These are phyloP conservation scores for Penicillium expansum DNA, from an alignment of 2,329 filamentous ascomycete genomes.

Conservation along the genomic window DNA sequence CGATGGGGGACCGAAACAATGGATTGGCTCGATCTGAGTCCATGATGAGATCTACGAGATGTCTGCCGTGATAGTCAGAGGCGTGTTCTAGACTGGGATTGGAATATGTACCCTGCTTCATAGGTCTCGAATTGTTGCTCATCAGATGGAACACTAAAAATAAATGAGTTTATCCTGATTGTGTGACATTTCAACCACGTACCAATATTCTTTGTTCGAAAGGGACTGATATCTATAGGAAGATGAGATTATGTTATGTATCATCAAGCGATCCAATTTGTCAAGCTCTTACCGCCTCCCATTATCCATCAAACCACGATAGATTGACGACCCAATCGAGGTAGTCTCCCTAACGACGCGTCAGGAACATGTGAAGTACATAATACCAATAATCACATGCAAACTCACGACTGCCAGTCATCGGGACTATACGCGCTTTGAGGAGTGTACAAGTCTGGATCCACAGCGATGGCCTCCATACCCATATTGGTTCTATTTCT, in stretches of 20 bases:
- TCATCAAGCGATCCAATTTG: neutral
- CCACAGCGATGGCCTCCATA: neutral
- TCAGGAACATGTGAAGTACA: neutral
- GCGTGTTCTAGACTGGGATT: neutral
- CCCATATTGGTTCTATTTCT: neutral
- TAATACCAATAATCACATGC: neutral
- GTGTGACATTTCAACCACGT: neutral
- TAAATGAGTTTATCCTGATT: neutral
- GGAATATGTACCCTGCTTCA: constrained; percentile 1
- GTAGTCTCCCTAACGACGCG: neutral
- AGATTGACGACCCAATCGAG: constrained; percentile 5
- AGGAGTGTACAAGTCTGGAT: constrained; percentile 1
- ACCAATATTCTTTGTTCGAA: constrained; percentile 7
- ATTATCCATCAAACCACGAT: constrained; percentile 7
- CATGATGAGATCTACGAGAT: constrained; percentile 17
- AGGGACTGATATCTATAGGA: constrained; percentile 6
- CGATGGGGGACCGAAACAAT: constrained; percentile 12
- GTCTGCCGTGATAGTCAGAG: neutral
- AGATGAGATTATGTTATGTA: neutral
- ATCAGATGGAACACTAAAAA: constrained; percentile 5
- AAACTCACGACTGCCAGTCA: constrained; percentile 11
- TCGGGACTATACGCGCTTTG: neutral
- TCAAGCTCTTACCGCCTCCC: constrained; percentile 1
- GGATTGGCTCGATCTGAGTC: constrained; percentile 12
- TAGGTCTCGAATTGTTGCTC: constrained; percentile 10